Evolutionary conservation across 1,284 basidiomycete species (phyloP).

Genomic region (Pholiota adiposa): DNA sequence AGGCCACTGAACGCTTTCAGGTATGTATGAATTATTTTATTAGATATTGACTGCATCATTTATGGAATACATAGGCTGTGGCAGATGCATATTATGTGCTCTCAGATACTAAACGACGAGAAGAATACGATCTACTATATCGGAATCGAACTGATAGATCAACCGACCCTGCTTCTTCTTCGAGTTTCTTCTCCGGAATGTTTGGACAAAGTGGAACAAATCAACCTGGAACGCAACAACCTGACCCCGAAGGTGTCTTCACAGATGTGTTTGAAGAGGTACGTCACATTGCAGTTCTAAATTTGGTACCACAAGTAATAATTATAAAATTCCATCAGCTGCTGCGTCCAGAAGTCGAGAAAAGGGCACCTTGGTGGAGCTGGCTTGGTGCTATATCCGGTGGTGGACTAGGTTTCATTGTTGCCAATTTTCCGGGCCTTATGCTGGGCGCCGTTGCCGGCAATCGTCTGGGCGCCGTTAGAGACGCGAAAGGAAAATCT

Average conservation of each 20-base stretch:
- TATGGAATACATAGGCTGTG: conserved; percentile 64
- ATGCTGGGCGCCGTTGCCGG: conserved; percentile 84
- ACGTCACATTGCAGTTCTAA: conserved; percentile 18
- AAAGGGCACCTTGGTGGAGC: conserved; percentile 73
- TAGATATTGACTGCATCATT: not conserved
- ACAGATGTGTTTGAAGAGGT: conserved; percentile 92
- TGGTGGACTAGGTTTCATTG: conserved; percentile 82
- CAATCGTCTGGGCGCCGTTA: conserved; percentile 83
- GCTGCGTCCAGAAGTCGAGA: conserved; percentile 78
- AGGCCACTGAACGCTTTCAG: conserved; percentile 84
- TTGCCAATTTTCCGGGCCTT: conserved; percentile 85
- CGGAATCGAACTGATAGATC: conserved; percentile 56
- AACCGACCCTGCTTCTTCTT: conserved; percentile 67
- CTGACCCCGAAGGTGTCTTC: conserved; percentile 83
- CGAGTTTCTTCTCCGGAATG: conserved; percentile 77
- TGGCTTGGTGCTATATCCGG: conserved; percentile 75
- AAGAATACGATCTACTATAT: conserved; percentile 84
- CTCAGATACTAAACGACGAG: conserved; percentile 78
- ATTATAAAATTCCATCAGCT: conserved; percentile 44
- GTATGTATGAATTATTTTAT: no score
- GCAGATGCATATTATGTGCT: conserved; percentile 98
- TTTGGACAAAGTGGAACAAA: conserved; percentile 50
- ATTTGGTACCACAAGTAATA: not conserved
- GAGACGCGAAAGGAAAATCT: conserved; percentile 92
- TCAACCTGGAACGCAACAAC: conserved; percentile 48